Evolutionary conservation across 2,329 filamentous ascomycete species (phyloP), one percentile per base, ranked within the genome.

Genomic region (Pseudogymnoascus pannorum): DNA sequence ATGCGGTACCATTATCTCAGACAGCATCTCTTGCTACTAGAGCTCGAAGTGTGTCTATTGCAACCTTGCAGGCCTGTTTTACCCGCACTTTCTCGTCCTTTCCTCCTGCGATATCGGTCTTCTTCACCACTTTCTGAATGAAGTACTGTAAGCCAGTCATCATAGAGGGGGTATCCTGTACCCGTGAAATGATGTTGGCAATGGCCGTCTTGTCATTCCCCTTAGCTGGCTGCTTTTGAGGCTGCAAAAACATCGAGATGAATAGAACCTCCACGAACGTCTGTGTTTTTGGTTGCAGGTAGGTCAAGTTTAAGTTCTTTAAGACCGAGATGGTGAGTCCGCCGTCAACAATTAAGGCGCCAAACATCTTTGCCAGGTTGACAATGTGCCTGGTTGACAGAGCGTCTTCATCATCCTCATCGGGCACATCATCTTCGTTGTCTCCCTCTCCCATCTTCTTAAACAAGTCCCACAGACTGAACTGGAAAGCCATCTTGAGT

Each of bases 381-480:
- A 89, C 85, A 58, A 89, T 77, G 44, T 83, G 81, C 65, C 82
- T 78, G 63, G 82, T 79, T 20, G 77, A 76, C 60, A 86, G 70
- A 8, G 74, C 72, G 11, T 79, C 78, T 6, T 78, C 76, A 22
- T 81, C 78, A 2, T 85, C 82, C 5, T 86, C 84, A 14, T 81
- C 82, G 38, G 86, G 85, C 5, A 84, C 86, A 48, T 89, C 87
- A 35, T 89, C 82, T 2, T 78, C 68, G 54, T 77, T 72, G 12
- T 71, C 73, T 20, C 82, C 83, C 73, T 96, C 92, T n/a, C 92
- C 93, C 74, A 97, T 84, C 35, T 85, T 82, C 68, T 88, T 87
- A 74, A 97, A 95, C 8, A 93, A 79, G 67, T 89, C 91, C 87
- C 92, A 96, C 1, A 97, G 78, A 6, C 87, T 85, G 68, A 93